Evolutionary conservation across 441 rosid genomes (phyloP), one percentile per base, ranked within the genome.

Genomic region (Biscutella laevigata): DNA sequence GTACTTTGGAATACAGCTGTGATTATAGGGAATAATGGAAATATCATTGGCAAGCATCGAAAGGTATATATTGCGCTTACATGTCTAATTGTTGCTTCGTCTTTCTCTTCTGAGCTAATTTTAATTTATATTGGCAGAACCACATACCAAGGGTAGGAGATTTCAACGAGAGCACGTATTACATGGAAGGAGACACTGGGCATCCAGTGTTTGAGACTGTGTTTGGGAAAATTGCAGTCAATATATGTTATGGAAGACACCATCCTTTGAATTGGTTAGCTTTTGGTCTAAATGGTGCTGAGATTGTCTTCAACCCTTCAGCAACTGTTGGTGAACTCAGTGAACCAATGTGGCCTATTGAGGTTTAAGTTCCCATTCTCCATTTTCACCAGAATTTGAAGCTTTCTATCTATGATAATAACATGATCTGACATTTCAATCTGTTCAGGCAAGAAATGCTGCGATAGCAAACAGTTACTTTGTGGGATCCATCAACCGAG

Each of bases 321-420:
- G 98, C 96, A 16, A 86, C 98, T 19, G 98, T 86, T 20, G 98
- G 96, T 64, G 86, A 71, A 77, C 95, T 88, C 51, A 88, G 94
- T 38, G 92, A 92, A 77, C 96, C 96, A 52, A 88, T 92, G 98
- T 92, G 98, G 98, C 94, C 95, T 9, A 74, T 92, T 39, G 98
- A 92, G 95, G 98, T 88, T 55, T 29, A 2, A 20, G 7, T 53
- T 6, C 6, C 10, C 8, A 29, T 2, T 12, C 44, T 33, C 40
- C 35, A 4, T 25, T 35, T 21, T 27, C n/a, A 9, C 6, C 7
- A 13, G 7, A 39, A 0, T 48, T 14, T 53, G 24, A 52, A 33
- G 8, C 12, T 14, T 17, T 39, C n/a, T 14, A 38, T 54, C 4
- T 25, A 1, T 14, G 1, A 1, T 21, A 44, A 6, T n/a, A n/a